Conservation (phyloP, 106 monocot species). For the Dactylorhiza incarnata region DNA sequence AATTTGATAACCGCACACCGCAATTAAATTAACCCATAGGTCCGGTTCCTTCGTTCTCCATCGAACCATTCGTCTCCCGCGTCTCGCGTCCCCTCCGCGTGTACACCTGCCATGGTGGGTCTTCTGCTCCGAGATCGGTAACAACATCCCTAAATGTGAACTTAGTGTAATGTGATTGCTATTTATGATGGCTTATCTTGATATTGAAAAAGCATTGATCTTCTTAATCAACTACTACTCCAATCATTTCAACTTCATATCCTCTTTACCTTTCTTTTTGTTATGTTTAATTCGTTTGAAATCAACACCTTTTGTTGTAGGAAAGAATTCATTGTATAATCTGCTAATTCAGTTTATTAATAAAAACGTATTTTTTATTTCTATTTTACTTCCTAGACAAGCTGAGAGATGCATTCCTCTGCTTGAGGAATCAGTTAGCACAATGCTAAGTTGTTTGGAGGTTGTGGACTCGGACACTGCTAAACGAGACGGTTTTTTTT, state of each 20-base stretch:
- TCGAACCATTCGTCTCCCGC: no score
- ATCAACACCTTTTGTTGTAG: neutral
- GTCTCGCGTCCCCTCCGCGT: no score
- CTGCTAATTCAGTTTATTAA: neutral
- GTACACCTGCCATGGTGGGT: no score
- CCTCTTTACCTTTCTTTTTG: neutral
- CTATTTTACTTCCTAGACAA: no score
- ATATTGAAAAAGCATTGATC: neutral
- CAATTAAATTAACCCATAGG: no score
- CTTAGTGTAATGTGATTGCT: neutral
- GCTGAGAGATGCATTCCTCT: slow-evolving; percentile 39
- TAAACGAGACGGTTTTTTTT: slow-evolving; percentile 32
- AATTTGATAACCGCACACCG: no score
- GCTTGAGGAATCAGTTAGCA: slow-evolving; percentile 61
- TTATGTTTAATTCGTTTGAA: neutral
- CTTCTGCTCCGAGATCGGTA: no score
- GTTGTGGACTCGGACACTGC: slow-evolving; percentile 28
- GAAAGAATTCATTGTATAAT: neutral
- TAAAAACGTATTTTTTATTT: no score
- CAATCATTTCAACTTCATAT: neutral
- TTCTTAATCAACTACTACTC: neutral
- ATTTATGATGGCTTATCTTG: neutral
- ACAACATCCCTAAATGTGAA: neutral
- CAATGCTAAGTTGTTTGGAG: slow-evolving; percentile 69
- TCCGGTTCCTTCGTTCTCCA: no score